Conservation (phyloP, 352 stramenopile species). For the Phytophthora meadii region DNA sequence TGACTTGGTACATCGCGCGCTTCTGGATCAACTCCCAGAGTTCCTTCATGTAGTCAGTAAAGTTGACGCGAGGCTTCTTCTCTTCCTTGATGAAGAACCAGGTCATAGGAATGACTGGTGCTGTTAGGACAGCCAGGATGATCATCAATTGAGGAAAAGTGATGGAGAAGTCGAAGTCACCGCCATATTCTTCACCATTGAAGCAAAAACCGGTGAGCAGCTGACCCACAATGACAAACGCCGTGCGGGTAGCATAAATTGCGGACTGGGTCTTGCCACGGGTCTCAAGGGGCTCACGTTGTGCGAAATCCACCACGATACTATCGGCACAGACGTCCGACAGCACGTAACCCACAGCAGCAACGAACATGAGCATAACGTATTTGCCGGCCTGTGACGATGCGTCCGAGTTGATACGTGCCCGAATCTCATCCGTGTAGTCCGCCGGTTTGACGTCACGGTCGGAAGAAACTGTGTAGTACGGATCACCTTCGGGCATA, state of each 20-base stretch:
- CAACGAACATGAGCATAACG: conserved; percentile 39
- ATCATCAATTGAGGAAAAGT: conserved; percentile 42
- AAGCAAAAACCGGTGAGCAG: conserved; percentile 37
- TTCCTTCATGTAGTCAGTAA: conserved; percentile 39
- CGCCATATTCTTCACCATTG: conserved; percentile 37
- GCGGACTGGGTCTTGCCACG: conserved; percentile 41
- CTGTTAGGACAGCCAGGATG: conserved; percentile 27
- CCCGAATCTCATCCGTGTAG: conserved; percentile 29
- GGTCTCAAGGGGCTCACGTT: conserved; percentile 46
- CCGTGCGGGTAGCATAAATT: conserved; percentile 28
- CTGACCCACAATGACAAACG: conserved; percentile 30
- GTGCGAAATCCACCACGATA: conserved; percentile 46
- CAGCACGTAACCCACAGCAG: conserved; percentile 31
- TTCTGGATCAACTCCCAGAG: conserved; percentile 46
- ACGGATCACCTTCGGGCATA: conserved; percentile 34
- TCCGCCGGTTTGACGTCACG: conserved; percentile 30
- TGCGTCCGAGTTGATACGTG: conserved; percentile 26
- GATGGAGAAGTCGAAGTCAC: conserved; percentile 36
- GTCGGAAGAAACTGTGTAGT: conserved; percentile 27
- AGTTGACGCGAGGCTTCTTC: conserved; percentile 32
- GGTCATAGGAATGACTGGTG: conserved; percentile 36
- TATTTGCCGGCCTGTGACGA: conserved; percentile 28
- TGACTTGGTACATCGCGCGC: conserved; percentile 48
- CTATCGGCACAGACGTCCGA: conserved; percentile 38
- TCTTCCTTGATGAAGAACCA: conserved; percentile 56